Evolutionary conservation across 108 stramenopile genomes (phyloP).

Genomic region (Seminavis robusta): DNA sequence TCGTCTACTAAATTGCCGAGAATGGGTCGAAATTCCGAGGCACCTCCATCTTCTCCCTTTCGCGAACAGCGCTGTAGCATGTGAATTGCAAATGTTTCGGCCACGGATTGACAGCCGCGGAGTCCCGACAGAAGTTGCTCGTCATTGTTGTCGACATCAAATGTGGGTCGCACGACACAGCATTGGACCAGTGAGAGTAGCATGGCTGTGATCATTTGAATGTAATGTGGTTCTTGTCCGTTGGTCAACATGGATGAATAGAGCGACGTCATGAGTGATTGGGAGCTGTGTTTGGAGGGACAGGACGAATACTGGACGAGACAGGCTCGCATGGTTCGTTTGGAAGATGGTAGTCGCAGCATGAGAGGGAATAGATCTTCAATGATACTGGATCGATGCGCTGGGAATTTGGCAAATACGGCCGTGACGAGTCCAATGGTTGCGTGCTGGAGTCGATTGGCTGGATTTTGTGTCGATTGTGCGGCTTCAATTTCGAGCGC

Average conservation of each 20-base stretch:
- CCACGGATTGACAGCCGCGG: conserved; percentile 44
- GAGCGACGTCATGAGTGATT: neutral
- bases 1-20: conserved; percentile 87
- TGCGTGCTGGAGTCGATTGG: conserved; percentile 53
- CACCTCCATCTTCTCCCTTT: conserved; percentile 87
- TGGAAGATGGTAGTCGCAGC: conserved; percentile 81
- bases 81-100: conserved; percentile 56
- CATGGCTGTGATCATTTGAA: conserved; percentile 81
- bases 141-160: conserved; percentile 6
- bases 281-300: neutral
- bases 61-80: conserved; percentile 63
- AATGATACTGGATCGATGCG: conserved; percentile 77
- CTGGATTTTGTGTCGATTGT: conserved; percentile 19
- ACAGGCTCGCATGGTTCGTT: conserved; percentile 74
- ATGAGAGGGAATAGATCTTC: conserved; percentile 91
- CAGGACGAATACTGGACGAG: conserved; percentile 38
- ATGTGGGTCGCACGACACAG: conserved; percentile 51
- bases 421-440: conserved; percentile 59
- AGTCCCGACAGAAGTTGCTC: conserved; percentile 52
- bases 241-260: conserved; percentile 24
- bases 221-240: too few species aligned
- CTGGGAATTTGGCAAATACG: conserved; percentile 70
- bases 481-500: conserved; percentile 64
- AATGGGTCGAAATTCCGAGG: conserved; percentile 85
- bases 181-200: conserved; percentile 77